Evolutionary conservation across 2,329 filamentous ascomycete species (phyloP).

Genomic region (Fusarium falciforme): DNA sequence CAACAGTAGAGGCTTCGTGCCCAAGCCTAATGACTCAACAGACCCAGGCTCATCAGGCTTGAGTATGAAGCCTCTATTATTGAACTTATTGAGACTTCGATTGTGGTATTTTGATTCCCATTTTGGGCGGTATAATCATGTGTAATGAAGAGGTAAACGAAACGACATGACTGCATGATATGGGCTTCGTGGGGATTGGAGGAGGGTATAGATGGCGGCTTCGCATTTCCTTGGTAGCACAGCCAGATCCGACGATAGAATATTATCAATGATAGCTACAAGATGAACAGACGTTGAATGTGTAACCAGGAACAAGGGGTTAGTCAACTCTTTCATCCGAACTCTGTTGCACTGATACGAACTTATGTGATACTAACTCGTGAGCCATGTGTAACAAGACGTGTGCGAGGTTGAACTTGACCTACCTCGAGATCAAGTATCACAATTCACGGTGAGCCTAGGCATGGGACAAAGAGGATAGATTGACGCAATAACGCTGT

Average conservation of each 20-base stretch:
- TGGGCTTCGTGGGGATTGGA: background rate
- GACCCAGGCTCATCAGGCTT: background rate
- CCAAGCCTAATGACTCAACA: background rate
- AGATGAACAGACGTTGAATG: background rate
- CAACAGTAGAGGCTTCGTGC: background rate
- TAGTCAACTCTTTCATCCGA: background rate
- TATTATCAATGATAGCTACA: background rate
- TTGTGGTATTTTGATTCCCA: background rate
- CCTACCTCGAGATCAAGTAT: background rate
- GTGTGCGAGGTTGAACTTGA: background rate
- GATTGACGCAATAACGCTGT: slow-evolving; percentile 11
- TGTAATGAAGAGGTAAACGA: slow-evolving; percentile 11
- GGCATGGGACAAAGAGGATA: slow-evolving; percentile 8
- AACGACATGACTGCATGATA: background rate
- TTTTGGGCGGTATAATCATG: background rate
- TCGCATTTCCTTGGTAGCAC: background rate
- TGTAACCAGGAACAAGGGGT: background rate
- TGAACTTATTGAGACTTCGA: background rate
- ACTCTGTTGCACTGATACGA: background rate
- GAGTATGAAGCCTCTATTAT: background rate
- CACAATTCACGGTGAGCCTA: background rate
- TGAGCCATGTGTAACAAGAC: background rate
- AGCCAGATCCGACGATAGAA: background rate
- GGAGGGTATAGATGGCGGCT: background rate
- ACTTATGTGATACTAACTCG: background rate